These are phyloP conservation scores for Groenewaldozyma sp. DNA, from an alignment of 1,139 yeast species.

Conservation along the genomic window DNA sequence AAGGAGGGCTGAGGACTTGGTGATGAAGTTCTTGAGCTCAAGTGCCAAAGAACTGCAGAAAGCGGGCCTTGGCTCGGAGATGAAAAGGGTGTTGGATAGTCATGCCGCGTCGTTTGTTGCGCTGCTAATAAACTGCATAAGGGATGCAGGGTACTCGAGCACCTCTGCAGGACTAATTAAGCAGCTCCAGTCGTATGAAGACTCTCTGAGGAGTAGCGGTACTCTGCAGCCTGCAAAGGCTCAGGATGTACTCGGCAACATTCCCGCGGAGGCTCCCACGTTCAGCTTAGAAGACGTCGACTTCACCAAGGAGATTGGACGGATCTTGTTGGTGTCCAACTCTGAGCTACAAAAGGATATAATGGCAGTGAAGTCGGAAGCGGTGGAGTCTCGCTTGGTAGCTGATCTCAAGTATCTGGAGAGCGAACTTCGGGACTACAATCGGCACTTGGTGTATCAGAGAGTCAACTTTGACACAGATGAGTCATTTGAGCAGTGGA, in stretches of 20 bases:
- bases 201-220: constrained; percentile 31
- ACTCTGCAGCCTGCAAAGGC: constrained; percentile 13
- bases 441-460: constrained; percentile 32
- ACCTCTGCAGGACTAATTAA: constrained; percentile 21
- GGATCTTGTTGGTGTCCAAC: constrained; percentile 19
- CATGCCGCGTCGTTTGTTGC: constrained; percentile 53
- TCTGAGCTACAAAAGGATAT: constrained; percentile 24
- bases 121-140: constrained; percentile 42
- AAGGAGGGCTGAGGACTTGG: constrained; percentile 51
- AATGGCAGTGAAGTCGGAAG: constrained; percentile 29
- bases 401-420: constrained; percentile 38
- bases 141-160: constrained; percentile 25
- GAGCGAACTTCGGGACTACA: constrained; percentile 35
- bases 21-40: constrained; percentile 55
- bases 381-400: constrained; percentile 38
- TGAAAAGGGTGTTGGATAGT: constrained; percentile 40
- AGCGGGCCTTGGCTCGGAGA: constrained; percentile 37
- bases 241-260: constrained; percentile 9
- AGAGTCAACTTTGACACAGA: constrained; percentile 37
- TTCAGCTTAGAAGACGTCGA: constrained; percentile 24
- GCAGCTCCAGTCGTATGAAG: constrained; percentile 26
- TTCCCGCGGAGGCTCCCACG: constrained; percentile 15
- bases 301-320: constrained; percentile 18
- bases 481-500: constrained; percentile 45
- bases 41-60: constrained; percentile 57